These are phyloP conservation scores for Grigorovia transvaalensis DNA, from an alignment of 805 yeast genomes.

Conservation along the genomic window DNA sequence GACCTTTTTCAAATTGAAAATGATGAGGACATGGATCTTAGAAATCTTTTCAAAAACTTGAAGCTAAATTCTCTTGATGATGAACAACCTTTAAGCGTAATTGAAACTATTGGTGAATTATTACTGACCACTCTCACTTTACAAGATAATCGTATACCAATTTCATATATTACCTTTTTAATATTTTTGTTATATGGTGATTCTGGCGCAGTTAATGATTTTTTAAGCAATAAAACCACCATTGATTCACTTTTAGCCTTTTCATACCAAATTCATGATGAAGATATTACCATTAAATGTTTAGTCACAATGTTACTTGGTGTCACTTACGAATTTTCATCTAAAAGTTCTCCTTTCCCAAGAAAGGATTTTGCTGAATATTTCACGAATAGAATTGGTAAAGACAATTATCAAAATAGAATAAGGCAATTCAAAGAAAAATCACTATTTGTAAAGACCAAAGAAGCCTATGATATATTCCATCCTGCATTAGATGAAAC, in stretches of 20 bases:
- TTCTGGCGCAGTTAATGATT: slow-evolving; percentile 60
- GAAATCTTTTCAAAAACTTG: slow-evolving; percentile 39
- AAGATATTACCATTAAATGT: slow-evolving; percentile 57
- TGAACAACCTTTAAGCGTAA: slow-evolving; percentile 54
- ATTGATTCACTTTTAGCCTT: slow-evolving; percentile 59
- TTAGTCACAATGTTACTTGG: slow-evolving; percentile 65
- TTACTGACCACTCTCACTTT: slow-evolving; percentile 52
- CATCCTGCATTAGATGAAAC: slow-evolving; percentile 57
- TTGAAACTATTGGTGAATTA: slow-evolving; percentile 72
- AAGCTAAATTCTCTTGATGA: slow-evolving; percentile 28
- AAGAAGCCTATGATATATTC: slow-evolving; percentile 38
- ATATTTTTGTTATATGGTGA: slow-evolving; percentile 74
- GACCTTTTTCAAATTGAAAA: slow-evolving; percentile 36
- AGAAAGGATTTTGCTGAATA: slow-evolving; percentile 52
- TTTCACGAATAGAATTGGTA: slow-evolving; percentile 64
- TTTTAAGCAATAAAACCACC: slow-evolving; percentile 57
- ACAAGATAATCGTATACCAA: slow-evolving; percentile 62
- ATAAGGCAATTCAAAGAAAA: slow-evolving; percentile 63
- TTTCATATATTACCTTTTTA: slow-evolving; percentile 68
- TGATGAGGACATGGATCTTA: slow-evolving; percentile 41
- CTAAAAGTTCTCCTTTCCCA: slow-evolving; percentile 40
- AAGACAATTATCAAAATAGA: slow-evolving; percentile 65
- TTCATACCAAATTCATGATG: slow-evolving; percentile 40
- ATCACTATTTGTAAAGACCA: slow-evolving; percentile 42
- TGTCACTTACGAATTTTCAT: slow-evolving; percentile 72